Conservation (phyloP, 2,329 filamentous ascomycete species). For the Ambrosiella xylebori region DNA sequence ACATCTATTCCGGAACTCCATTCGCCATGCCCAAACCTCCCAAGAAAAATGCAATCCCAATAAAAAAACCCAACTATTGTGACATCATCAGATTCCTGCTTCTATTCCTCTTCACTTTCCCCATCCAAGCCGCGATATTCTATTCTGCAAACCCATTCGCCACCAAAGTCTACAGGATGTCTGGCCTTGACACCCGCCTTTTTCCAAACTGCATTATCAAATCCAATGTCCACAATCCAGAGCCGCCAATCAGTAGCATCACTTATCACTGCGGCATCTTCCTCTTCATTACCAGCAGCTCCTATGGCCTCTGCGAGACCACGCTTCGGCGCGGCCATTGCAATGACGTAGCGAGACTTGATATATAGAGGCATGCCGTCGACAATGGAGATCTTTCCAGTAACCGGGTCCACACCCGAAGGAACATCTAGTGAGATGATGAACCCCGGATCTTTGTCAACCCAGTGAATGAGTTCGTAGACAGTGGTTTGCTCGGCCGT, state of each 20-base stretch:
- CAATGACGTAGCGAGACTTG: slow-evolving; percentile 65
- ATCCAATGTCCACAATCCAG: slow-evolving; percentile 72
- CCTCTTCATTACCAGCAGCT: slow-evolving; percentile 10
- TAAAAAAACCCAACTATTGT: not conserved
- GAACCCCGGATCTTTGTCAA: slow-evolving; percentile 69
- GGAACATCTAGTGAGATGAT: slow-evolving; percentile 83
- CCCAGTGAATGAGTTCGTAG: slow-evolving; percentile 84
- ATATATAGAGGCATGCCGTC: slow-evolving; percentile 70
- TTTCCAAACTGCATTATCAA: slow-evolving; percentile 68
- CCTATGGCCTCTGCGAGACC: slow-evolving; percentile 66
- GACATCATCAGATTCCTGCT: not conserved
- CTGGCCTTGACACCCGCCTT: slow-evolving; percentile 67
- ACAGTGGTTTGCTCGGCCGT: slow-evolving; percentile 68
- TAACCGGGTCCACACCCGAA: slow-evolving; percentile 67
- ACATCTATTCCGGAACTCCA: not conserved
- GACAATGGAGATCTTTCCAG: slow-evolving; percentile 45
- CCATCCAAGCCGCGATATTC: slow-evolving; percentile 26
- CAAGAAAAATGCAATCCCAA: not conserved
- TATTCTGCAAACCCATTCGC: slow-evolving; percentile 68
- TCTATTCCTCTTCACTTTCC: slow-evolving; percentile 11
- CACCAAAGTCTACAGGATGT: slow-evolving; percentile 75
- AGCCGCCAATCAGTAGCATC: slow-evolving; percentile 55
- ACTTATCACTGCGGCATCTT: slow-evolving; percentile 13
- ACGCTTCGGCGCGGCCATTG: slow-evolving; percentile 71
- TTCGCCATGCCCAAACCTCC: not conserved